Base-by-base conservation (phyloP, 176 grass and related monocot genomes). In the Thalia dealbata region DNA sequence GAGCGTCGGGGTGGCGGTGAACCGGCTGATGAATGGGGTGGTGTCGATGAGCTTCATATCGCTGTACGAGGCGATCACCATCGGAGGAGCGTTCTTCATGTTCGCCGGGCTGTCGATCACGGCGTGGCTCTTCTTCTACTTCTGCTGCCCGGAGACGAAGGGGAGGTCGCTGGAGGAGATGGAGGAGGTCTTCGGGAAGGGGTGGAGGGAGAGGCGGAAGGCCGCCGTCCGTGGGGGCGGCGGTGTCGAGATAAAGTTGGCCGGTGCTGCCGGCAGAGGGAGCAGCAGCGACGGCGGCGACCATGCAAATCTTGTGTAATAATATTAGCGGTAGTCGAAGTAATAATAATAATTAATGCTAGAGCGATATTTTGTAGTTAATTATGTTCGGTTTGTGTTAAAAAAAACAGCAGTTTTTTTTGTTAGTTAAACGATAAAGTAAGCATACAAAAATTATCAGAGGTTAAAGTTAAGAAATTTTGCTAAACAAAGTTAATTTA, bases 1-100 rank as follows among this genome's bases (percentile, higher is more conserved):
- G 22, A 72, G 70, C 70, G 7, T 72, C 25, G 70, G 70, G 70
- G 70, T 72, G 48, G 70, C 70, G 0, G 70, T 72, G 23, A 72
- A 72, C 70, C 52, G 70, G 50, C 2, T 72, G 24, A 72, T 72
- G 70, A 72, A 72, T 14, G 70, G 70, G 14, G 19, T 26, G 14
- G 50, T 72, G 15, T 72, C 70, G 13, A 72, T 72, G 70, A 72
- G 46, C 7, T 72, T 72, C 70, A 72, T 72, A 9, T 72, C 70
- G 22, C 70, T 72, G 21, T 72, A 72, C 48, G 12, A 52, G 6
- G 70, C 70, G n/a, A 54, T 72, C 48, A 72, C 50, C 24, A 72
- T 72, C 70, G 70, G 70, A 1, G 70, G 70, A 2, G 70, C 48
- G 10, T 72, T 72, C 70, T 72, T 72, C 70, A 10, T 72, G 48